A percentile compares a stretch with the other conserved stretches of the same genome.
Conservation (phyloP, 768 basidiomycete genomes). For the Pholiota conissans region DNA sequence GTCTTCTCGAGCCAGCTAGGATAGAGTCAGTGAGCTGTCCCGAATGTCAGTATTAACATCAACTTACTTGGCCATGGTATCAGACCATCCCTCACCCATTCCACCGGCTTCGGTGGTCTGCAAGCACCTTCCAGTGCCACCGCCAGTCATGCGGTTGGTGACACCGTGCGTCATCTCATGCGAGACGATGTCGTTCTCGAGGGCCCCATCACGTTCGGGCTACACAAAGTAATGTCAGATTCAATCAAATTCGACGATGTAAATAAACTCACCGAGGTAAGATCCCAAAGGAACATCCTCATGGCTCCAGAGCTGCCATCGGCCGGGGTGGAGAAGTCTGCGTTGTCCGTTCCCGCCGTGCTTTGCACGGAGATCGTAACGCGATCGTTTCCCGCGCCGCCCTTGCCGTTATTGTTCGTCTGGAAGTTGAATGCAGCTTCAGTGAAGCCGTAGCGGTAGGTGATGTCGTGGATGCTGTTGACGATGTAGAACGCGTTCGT, state of each 20-base stretch:
- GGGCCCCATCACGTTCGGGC: slow-evolving; percentile 59
- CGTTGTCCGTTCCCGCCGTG: slow-evolving; percentile 45
- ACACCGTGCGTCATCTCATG: slow-evolving; percentile 50
- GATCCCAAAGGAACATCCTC: slow-evolving; percentile 32
- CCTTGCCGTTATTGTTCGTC: slow-evolving; percentile 55
- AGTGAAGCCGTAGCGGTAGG: slow-evolving; percentile 47
- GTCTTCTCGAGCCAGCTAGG: slow-evolving; percentile 43
- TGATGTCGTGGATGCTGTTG: slow-evolving; percentile 56
- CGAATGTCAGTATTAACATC: no score
- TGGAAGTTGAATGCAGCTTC: slow-evolving; percentile 53
- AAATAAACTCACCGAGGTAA: slow-evolving; percentile 20
- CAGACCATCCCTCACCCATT: slow-evolving; percentile 52
- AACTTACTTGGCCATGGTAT: slow-evolving; percentile 3
- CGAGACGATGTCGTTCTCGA: slow-evolving; percentile 56
- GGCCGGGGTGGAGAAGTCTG: slow-evolving; percentile 41
- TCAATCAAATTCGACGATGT: neutral
- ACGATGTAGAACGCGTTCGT: slow-evolving; percentile 57
- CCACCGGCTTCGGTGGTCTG: slow-evolving; percentile 64
- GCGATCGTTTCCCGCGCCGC: slow-evolving; percentile 52
- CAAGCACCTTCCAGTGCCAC: slow-evolving; percentile 58
- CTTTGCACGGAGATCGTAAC: slow-evolving; percentile 60
- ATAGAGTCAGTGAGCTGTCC: neutral
- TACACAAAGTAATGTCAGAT: slow-evolving; percentile 1
- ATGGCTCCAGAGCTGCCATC: slow-evolving; percentile 28
- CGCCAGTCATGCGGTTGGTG: slow-evolving; percentile 51